Evolutionary conservation across 805 yeast species (phyloP).

Genomic region (Barnettozyma sp.): DNA sequence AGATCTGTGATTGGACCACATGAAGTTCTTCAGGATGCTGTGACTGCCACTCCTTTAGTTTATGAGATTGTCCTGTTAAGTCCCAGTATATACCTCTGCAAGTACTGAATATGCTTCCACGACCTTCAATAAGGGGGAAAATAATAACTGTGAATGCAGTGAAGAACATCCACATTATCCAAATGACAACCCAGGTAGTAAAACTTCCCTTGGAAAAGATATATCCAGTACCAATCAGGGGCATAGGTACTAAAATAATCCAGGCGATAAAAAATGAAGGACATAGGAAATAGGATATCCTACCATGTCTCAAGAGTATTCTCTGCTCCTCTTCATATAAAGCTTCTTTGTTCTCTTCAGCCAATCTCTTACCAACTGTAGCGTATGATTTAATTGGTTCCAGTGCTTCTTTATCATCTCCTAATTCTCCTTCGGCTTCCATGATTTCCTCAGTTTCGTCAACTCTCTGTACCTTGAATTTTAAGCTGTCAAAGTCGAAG

Average conservation of each 20-base stretch:
- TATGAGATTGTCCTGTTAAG: conserved; percentile 63
- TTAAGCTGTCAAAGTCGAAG: conserved; percentile 65
- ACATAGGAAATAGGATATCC: conserved; percentile 55
- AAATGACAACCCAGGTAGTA: conserved; percentile 84
- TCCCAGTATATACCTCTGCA: conserved; percentile 84
- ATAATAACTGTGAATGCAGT: conserved; percentile 56
- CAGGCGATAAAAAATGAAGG: conserved; percentile 53
- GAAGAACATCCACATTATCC: conserved; percentile 74
- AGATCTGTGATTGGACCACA: conserved; percentile 61
- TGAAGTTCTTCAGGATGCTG: conserved; percentile 69
- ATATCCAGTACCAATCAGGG: conserved; percentile 80
- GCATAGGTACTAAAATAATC: conserved; percentile 85
- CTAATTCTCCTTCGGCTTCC: conserved; percentile 33
- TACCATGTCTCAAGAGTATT: conserved; percentile 49
- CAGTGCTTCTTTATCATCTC: conserved; percentile 19
- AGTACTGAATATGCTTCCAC: conserved; percentile 57
- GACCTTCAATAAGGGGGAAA: conserved; percentile 70
- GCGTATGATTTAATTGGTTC: conserved; percentile 27
- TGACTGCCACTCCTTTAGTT: conserved; percentile 69
- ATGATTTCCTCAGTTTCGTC: conserved; percentile 64
- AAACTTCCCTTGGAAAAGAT: conserved; percentile 70
- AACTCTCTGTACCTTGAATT: conserved; percentile 48
- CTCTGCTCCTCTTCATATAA: conserved; percentile 43
- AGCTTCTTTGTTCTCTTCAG: conserved; percentile 19
- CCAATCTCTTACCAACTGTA: conserved; percentile 27